Evolutionary conservation across 2,329 filamentous ascomycete genomes (phyloP), one percentile per base, ranked within the genome.

Genomic region (Fonsecaea erecta): DNA sequence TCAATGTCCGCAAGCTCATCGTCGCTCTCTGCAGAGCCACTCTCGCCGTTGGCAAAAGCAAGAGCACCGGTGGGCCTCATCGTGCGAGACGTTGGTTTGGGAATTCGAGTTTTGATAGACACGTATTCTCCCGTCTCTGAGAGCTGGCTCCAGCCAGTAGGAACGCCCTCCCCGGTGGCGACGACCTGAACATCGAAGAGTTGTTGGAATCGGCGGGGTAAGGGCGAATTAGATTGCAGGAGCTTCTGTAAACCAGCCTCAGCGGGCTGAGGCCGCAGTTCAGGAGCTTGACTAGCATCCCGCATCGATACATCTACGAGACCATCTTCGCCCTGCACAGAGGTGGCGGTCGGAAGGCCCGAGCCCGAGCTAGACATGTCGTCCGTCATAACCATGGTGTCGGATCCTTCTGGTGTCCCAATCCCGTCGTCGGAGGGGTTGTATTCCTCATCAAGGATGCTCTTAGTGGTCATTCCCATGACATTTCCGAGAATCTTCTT

Each of bases 261-360:
- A 9, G 46, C 14, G 48, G 63, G 55, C 30, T 64, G 64, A 37
- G 68, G 63, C 12, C 70, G 53, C 43, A 52, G 26, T 35, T 67
- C 52, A 48, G 75, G 75, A 26, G 71, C 69, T 63, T 83, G 80
- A 16, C 74, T 74, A 1, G 81, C 80, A 71, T 92, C 89, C 60
- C 87, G 88, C 89, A 97, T 93, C 0, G 90, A 91, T 16, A 99
- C 88, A 74, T 97, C 91, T 5, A 98, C 91, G 73, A 97, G 87
- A 67, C 92, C 92, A 67, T 97, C 93, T 75, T 97, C 94, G 9
- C 92, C 91, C 75, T 93, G 89, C 1, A 96, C 85, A 2, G 93
- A 97, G 30, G 87, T 85, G 52, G 92, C 89, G 64, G 89, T 86
- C 53, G 97, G 84, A 40, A 61, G 60, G 73, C 90, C 90, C 24